Base-by-base conservation (phyloP, 257 asterid genomes). In the Scutellaria minor region DNA sequence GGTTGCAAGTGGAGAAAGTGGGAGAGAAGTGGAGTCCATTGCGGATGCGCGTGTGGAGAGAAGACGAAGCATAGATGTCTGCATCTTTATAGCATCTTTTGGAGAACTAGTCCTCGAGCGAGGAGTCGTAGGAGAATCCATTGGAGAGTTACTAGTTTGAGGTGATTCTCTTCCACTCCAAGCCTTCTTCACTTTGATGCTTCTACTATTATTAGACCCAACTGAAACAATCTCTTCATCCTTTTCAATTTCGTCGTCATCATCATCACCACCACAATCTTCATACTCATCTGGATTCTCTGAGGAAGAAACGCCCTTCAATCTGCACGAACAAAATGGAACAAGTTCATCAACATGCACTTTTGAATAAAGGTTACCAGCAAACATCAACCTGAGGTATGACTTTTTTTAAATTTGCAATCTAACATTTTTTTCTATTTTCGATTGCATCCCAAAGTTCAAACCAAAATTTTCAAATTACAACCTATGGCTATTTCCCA, bases 11-110 rank as follows among this genome's bases (percentile, higher is more conserved):
- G 18, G 18, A 18, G 18, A 18, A 18, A 18, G 18, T 73, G 73
- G 80, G 55, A 89, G 81, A 71, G 88, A 80, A 75, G 82, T 64
- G 42, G 85, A 71, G 68, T 85, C 91, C 75, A 55, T 74, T 47
- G 82, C 80, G 6, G 85, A 87, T 27, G 85, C 80, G 6, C 86
- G 88, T 27, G 85, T 77, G 45, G 96, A 85, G 59, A 84, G 81
- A 67, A 91, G 88, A 31, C 92, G 88, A 46, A 86, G 60, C 75
- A 87, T 72, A 15, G 95, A 78, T 13, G 85, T 56, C 60, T 75
- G 78, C 15, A 66, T 75, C 76, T 84, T 85, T 62, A 79, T 76
- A 18, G 78, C 79, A 50, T 66, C 15, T 70, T 68, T 79, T 35
- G 90, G 86, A 75, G 97, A 83, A 46, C 87, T 70, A 62, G 52